Conservation (phyloP, 2,329 filamentous ascomycete genomes). For the Pseudogymnoascus sp. region DNA sequence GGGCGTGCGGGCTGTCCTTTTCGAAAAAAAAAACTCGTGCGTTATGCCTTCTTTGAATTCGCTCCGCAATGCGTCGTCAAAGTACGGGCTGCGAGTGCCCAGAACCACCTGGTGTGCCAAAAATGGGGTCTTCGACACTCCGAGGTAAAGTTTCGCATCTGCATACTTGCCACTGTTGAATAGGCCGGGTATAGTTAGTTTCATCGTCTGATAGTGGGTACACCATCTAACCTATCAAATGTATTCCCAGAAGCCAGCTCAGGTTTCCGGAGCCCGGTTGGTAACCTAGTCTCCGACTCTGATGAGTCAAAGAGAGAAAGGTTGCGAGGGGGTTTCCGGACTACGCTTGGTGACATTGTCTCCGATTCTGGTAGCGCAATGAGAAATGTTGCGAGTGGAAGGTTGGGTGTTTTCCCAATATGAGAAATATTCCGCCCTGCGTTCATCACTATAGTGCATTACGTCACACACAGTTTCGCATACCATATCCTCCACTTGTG, state of each 20-base stretch:
- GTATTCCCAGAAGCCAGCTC: neutral
- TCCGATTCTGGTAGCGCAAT: too few species aligned
- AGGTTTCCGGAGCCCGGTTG: neutral
- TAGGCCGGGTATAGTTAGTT: constrained; percentile 6
- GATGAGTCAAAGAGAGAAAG: neutral
- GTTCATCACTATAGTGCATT: too few species aligned
- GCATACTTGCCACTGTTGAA: constrained; percentile 15
- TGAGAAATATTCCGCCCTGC: too few species aligned
- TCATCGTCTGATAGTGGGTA: too few species aligned
- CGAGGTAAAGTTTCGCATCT: constrained; percentile 14
- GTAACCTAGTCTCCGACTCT: neutral
- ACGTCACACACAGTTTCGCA: too few species aligned
- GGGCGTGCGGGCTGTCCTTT: constrained; percentile 16
- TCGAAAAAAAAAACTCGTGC: constrained; percentile 14
- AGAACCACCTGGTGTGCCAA: constrained; percentile 13
- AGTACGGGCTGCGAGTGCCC: constrained; percentile 13
- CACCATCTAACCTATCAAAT: neutral
- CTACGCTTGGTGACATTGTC: neutral
- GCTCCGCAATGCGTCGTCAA: constrained; percentile 15
- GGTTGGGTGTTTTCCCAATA: too few species aligned
- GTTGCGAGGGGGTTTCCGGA: neutral
- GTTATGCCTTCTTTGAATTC: constrained; percentile 17
- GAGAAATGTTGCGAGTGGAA: too few species aligned
- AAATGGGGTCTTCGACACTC: constrained; percentile 14
- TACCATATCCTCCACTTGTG: too few species aligned